Conservation (phyloP, 2,329 filamentous ascomycete species). For the Dothistroma septosporum region DNA sequence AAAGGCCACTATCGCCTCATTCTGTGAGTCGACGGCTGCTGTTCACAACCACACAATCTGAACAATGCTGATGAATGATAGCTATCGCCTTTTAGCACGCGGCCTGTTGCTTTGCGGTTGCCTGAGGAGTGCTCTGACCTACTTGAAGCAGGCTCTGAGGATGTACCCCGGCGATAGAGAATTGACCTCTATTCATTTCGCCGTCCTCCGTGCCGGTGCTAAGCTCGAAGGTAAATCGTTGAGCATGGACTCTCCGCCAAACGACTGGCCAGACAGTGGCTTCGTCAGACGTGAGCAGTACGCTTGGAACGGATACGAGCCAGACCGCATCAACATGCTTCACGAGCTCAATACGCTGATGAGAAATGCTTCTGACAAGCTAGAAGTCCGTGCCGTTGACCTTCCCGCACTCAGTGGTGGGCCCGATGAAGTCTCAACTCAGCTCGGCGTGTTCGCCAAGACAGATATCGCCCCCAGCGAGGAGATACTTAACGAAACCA, state of each 20-base stretch:
- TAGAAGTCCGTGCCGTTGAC: constrained; percentile 70
- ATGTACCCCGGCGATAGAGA: constrained; percentile 54
- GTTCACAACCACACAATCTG: background rate
- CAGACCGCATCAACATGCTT: constrained; percentile 56
- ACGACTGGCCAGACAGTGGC: constrained; percentile 62
- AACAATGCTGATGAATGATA: constrained; percentile 12
- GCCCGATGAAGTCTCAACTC: constrained; percentile 51
- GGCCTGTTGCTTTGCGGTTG: constrained; percentile 60
- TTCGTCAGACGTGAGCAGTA: constrained; percentile 63
- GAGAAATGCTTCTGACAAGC: constrained; percentile 67
- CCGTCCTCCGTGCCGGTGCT: constrained; percentile 41
- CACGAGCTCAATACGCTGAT: constrained; percentile 67
- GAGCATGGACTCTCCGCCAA: constrained; percentile 2
- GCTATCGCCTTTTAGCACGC: constrained; percentile 38
- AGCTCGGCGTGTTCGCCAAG: constrained; percentile 86
- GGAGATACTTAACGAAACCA: constrained; percentile 73
- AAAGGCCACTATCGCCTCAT: constrained; percentile 26
- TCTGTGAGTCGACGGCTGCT: constrained; percentile 16
- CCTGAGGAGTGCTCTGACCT: constrained; percentile 61
- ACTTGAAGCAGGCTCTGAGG: constrained; percentile 59
- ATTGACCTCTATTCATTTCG: constrained; percentile 51
- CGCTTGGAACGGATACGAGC: constrained; percentile 60
- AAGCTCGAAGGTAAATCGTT: constrained; percentile 17
- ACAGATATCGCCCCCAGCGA: constrained; percentile 74
- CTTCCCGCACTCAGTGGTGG: constrained; percentile 60